Evolutionary conservation across 2,329 filamentous ascomycete species (phyloP).

Genomic region (Epichloe uncinata): DNA sequence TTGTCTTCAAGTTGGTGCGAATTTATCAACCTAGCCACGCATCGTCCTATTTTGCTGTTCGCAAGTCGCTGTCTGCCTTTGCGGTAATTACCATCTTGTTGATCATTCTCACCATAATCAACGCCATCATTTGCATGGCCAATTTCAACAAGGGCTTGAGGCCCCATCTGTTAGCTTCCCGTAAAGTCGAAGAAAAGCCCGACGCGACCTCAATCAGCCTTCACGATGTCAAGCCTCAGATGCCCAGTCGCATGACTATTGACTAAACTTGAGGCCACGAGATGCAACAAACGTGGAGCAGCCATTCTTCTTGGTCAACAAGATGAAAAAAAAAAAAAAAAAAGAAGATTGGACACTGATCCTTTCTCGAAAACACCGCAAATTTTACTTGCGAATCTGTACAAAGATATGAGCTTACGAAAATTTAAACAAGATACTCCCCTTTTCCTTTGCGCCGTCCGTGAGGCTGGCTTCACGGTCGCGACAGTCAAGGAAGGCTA

Average conservation of each 20-base stretch:
- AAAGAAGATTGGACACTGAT: neutral
- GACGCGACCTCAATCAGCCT: constrained; percentile 42
- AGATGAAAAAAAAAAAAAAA: neutral
- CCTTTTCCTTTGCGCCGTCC: neutral
- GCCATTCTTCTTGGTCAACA: neutral
- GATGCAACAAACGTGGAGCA: neutral
- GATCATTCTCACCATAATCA: constrained; percentile 76
- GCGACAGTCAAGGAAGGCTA: neutral
- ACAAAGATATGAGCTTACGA: constrained; percentile 6
- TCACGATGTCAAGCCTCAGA: constrained; percentile 41
- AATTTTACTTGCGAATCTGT: constrained; percentile 3
- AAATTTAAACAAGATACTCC: neutral
- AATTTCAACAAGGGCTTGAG: constrained; percentile 90
- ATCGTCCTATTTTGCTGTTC: constrained; percentile 59
- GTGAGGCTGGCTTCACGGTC: constrained; percentile 1
- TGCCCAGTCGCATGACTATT: constrained; percentile 47
- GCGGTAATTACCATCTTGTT: constrained; percentile 84
- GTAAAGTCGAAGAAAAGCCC: constrained; percentile 38
- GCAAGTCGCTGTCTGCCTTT: constrained; percentile 80
- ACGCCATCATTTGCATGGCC: constrained; percentile 73
- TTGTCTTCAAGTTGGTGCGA: constrained; percentile 93
- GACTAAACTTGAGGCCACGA: constrained; percentile 28
- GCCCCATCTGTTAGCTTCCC: constrained; percentile 56
- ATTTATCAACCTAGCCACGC: constrained; percentile 63
- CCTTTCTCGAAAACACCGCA: constrained; percentile 1